Evolutionary conservation across 495 filamentous ascomycete genomes (phyloP).

Genomic region (Annulohypoxylon moriforme): DNA sequence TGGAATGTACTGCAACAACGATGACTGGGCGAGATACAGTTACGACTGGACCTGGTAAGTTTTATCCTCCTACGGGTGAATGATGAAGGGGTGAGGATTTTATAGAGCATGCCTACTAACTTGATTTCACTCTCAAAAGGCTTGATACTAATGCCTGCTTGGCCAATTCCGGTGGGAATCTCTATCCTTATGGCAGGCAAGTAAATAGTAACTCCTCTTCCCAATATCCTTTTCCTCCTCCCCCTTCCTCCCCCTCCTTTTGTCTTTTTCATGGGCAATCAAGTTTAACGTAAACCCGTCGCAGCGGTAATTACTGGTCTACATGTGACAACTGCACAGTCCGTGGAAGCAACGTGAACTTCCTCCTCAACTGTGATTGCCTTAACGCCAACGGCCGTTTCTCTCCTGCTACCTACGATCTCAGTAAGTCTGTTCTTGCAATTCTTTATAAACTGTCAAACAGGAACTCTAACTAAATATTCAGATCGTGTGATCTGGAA

Average conservation of each 20-base stretch:
- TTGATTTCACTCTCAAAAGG: conserved; percentile 23
- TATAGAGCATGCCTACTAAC: conserved; percentile 12
- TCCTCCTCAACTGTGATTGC: conserved; percentile 45
- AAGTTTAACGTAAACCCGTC: conserved; percentile 1
- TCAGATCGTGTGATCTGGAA: conserved; percentile 48
- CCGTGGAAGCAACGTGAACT: conserved; percentile 26
- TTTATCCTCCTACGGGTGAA: background rate
- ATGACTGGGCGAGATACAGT: conserved; percentile 42
- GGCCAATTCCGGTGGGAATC: conserved; percentile 44
- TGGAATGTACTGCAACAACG: conserved; percentile 50
- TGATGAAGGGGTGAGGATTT: background rate
- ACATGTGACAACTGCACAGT: conserved; percentile 46
- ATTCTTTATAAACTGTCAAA: background rate
- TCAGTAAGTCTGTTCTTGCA: conserved; percentile 38
- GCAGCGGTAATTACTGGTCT: conserved; percentile 46
- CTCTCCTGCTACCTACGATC: conserved; percentile 38
- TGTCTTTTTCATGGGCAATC: too few species aligned
- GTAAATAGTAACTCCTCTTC: background rate
- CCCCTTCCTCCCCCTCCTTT: too few species aligned
- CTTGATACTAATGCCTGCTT: conserved; percentile 48
- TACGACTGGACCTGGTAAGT: conserved; percentile 51
- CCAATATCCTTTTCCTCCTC: too few species aligned
- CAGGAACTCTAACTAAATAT: conserved; percentile 2
- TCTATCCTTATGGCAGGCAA: conserved; percentile 38
- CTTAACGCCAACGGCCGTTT: conserved; percentile 14